A percentile compares a stretch with the other conserved stretches of the same genome.
Conservation (phyloP, 2,329 filamentous ascomycete species). For the Aspergillus sp. region DNA sequence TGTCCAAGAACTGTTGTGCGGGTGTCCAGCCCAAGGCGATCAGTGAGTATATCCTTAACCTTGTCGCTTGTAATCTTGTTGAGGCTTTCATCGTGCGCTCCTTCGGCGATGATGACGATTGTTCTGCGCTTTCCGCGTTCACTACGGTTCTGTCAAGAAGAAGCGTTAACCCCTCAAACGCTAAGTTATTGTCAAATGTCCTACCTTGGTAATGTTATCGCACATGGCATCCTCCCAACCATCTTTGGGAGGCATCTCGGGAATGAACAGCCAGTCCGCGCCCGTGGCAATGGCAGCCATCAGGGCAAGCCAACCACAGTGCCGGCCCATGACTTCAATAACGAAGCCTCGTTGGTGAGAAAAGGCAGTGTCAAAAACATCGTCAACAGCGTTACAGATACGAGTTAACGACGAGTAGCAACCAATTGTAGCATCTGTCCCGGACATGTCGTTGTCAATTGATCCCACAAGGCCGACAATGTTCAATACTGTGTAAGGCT, state of each 20-base stretch:
- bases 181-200: neutral
- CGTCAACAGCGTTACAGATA: slow-evolving; percentile 95
- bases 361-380: slow-evolving; percentile 87
- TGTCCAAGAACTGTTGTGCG: slow-evolving; percentile 93
- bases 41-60: slow-evolving; percentile 85
- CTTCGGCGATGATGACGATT: slow-evolving; percentile 96
- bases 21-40: slow-evolving; percentile 81
- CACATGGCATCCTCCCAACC: slow-evolving; percentile 92
- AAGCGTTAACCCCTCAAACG: neutral
- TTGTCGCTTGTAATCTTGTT: slow-evolving; percentile 77
- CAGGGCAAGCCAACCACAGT: slow-evolving; percentile 95
- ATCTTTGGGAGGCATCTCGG: slow-evolving; percentile 82
- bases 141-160: slow-evolving; percentile 65
- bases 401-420: slow-evolving; percentile 90
- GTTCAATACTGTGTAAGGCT: slow-evolving; percentile 82
- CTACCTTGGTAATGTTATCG: slow-evolving; percentile 68
- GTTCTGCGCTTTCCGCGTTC: slow-evolving; percentile 89
- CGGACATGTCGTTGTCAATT: slow-evolving; percentile 97
- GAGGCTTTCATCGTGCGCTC: slow-evolving; percentile 80
- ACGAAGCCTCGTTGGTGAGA: slow-evolving; percentile 97
- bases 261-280: slow-evolving; percentile 95
- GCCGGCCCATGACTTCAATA: slow-evolving; percentile 96
- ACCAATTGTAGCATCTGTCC: slow-evolving; percentile 95
- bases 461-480: slow-evolving; percentile 95
- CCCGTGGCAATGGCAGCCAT: slow-evolving; percentile 95